A percentile compares a stretch with the other conserved stretches of the same genome.
Conservation (phyloP, 176 grass and related monocot genomes). For the Pontederia crassipes region DNA sequence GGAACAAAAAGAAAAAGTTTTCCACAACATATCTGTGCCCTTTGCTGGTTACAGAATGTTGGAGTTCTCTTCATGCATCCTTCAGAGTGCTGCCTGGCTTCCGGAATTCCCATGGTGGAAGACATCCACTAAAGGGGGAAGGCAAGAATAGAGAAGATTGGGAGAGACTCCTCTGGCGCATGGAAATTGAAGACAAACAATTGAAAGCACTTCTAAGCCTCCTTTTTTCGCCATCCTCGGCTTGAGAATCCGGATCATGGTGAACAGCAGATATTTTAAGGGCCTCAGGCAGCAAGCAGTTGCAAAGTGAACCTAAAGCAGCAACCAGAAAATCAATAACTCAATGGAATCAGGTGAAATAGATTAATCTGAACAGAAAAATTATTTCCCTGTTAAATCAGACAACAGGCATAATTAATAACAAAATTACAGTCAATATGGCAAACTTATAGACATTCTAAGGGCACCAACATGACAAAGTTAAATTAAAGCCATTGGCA, state of each 20-base stretch:
- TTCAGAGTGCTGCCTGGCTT: slow-evolving; percentile 21
- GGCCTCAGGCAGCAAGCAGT: slow-evolving; percentile 68
- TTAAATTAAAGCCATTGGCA: no score
- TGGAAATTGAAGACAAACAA: slow-evolving; percentile 86
- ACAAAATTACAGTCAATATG: no score
- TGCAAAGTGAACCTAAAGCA: slow-evolving; percentile 73
- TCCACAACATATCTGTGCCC: no score
- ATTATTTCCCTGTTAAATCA: background rate
- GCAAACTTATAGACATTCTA: no score
- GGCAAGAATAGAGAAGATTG: slow-evolving; percentile 52
- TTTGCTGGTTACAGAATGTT: no score
- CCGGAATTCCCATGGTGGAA: slow-evolving; percentile 30
- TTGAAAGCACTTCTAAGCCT: slow-evolving; percentile 55
- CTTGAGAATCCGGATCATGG: slow-evolving; percentile 51
- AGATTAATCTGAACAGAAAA: background rate
- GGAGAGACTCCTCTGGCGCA: slow-evolving; percentile 39
- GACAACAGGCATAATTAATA: no score
- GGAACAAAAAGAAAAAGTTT: no score
- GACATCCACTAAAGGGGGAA: slow-evolving; percentile 34
- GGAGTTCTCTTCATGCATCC: slow-evolving; percentile 6
- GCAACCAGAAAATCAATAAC: background rate
- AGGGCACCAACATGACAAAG: no score
- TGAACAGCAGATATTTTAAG: slow-evolving; percentile 75
- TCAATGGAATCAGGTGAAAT: background rate
- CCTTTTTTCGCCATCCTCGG: slow-evolving; percentile 68